These are phyloP conservation scores for Pseudogymnoascus sp. DNA, from an alignment of 2,329 filamentous ascomycete genomes.

Conservation along the genomic window DNA sequence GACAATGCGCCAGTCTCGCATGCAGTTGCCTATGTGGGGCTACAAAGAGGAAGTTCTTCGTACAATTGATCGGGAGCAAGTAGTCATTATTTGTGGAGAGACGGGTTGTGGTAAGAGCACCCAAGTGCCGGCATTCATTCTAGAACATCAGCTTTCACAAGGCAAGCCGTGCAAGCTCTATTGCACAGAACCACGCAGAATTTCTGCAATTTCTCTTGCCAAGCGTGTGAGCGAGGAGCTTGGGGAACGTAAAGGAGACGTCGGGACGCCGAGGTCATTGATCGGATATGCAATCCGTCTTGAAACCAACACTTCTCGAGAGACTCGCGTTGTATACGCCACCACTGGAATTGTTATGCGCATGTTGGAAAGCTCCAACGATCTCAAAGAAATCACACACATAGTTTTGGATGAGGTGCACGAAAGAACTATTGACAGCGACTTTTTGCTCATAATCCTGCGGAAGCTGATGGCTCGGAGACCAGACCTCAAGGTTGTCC, in stretches of 20 bases:
- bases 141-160: slow-evolving; percentile 77
- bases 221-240: slow-evolving; percentile 90
- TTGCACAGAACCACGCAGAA: slow-evolving; percentile 89
- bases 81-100: slow-evolving; percentile 91
- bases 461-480: slow-evolving; percentile 70
- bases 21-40: slow-evolving; percentile 80
- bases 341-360: slow-evolving; percentile 92
- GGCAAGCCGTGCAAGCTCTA: slow-evolving; percentile 85
- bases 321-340: slow-evolving; percentile 83
- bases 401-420: slow-evolving; percentile 96
- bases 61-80: slow-evolving; percentile 70
- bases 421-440: slow-evolving; percentile 91
- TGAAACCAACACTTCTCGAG: slow-evolving; percentile 74
- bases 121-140: slow-evolving; percentile 86
- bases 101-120: slow-evolving; percentile 97
- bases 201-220: slow-evolving; percentile 91
- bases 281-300: slow-evolving; percentile 92
- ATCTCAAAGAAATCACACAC: slow-evolving; percentile 84
- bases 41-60: slow-evolving; percentile 72
- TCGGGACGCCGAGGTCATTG: slow-evolving; percentile 75
- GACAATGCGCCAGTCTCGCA: slow-evolving; percentile 68
- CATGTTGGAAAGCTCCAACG: slow-evolving; percentile 86
- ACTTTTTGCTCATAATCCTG: slow-evolving; percentile 88
- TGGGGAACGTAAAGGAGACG: slow-evolving; percentile 71
- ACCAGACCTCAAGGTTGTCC: slow-evolving; percentile 78